These are phyloP conservation scores for Letharia lupina DNA, from an alignment of 495 filamentous ascomycete genomes.

Conservation along the genomic window DNA sequence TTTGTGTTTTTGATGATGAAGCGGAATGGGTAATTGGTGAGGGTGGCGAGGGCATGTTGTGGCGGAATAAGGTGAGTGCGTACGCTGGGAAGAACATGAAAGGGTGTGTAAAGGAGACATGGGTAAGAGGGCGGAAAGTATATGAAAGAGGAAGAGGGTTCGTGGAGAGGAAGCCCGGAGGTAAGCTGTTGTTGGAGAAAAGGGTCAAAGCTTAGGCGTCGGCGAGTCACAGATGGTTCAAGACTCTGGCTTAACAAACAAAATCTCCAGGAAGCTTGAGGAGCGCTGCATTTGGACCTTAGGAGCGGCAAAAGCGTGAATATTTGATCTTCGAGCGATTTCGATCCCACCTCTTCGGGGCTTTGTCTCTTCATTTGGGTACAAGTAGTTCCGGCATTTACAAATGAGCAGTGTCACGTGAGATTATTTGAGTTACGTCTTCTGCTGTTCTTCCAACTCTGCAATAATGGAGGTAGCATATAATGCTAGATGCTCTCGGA, in stretches of 20 bases:
- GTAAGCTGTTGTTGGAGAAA: slow-evolving; percentile 55
- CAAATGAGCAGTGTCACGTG: too few relatives aligned
- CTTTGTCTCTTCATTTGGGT: not conserved
- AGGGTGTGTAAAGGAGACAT: slow-evolving; percentile 83
- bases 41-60: slow-evolving; percentile 66
- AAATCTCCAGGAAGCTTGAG: not conserved
- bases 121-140: slow-evolving; percentile 71
- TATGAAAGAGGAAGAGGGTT: slow-evolving; percentile 59
- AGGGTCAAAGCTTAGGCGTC: slow-evolving; percentile 25
- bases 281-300: not conserved
- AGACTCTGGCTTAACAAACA: not conserved
- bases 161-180: slow-evolving; percentile 47
- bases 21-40: slow-evolving; percentile 61
- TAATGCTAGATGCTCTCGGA: too few relatives aligned
- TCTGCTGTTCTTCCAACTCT: too few relatives aligned
- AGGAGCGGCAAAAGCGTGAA: not conserved
- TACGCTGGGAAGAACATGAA: slow-evolving; percentile 78
- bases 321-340: not conserved
- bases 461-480: too few relatives aligned
- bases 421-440: too few relatives aligned
- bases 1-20: slow-evolving; percentile 84
- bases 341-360: not conserved
- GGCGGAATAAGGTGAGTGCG: slow-evolving; percentile 89
- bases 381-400: too few relatives aligned
- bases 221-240: not conserved